Percentiles rank a stretch among this genome's conserved stretches.
phyloP scores from a whole-genome alignment of 23 red algal species.

The Gracilaria gracilis region DNA sequence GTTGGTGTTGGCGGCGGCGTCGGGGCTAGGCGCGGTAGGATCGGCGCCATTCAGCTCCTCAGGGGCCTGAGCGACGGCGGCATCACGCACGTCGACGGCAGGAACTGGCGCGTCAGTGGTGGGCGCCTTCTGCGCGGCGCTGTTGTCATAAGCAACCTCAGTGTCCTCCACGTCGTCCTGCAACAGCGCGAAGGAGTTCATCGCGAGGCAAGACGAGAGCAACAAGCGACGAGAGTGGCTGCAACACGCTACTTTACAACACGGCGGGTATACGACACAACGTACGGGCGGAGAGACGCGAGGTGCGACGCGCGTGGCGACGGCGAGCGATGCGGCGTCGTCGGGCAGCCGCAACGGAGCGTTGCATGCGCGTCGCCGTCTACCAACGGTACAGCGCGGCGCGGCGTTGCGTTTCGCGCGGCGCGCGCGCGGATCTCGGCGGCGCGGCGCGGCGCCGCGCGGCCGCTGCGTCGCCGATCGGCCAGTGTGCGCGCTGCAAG shows the following conservation, averaged over 20 bases:
- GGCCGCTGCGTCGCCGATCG: not conserved
- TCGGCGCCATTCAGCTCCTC: not conserved
- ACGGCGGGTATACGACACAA: too few relatives aligned
- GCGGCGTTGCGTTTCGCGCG: not conserved
- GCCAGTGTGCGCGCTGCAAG: not conserved
- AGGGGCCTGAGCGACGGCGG: not conserved
- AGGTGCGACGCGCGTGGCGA: not conserved
- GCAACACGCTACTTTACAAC: too few relatives aligned
- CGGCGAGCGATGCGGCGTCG: slow-evolving; percentile 13
- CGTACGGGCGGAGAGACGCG: too few relatives aligned
- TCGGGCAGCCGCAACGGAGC: not conserved
- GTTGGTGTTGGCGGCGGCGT: not conserved
- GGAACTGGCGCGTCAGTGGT: not conserved
- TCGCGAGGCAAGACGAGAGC: slow-evolving; percentile 15
- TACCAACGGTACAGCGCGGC: not conserved
- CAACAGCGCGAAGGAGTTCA: slow-evolving; percentile 74
- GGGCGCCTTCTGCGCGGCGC: not conserved
- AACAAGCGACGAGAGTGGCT: too few relatives aligned
- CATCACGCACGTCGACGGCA: slow-evolving; percentile 37
- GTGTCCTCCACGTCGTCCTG: slow-evolving; percentile 75
- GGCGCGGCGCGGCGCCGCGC: not conserved
- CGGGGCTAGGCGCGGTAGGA: not conserved
- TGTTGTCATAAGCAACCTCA: not conserved
- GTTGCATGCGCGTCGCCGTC: not conserved
- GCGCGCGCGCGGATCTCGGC: slow-evolving; percentile 3